Percentiles rank a stretch among this genome's conserved stretches.
phyloP scores from a whole-genome alignment of 2,329 filamentous ascomycete genomes.

The Fusarium decemcellulare region DNA sequence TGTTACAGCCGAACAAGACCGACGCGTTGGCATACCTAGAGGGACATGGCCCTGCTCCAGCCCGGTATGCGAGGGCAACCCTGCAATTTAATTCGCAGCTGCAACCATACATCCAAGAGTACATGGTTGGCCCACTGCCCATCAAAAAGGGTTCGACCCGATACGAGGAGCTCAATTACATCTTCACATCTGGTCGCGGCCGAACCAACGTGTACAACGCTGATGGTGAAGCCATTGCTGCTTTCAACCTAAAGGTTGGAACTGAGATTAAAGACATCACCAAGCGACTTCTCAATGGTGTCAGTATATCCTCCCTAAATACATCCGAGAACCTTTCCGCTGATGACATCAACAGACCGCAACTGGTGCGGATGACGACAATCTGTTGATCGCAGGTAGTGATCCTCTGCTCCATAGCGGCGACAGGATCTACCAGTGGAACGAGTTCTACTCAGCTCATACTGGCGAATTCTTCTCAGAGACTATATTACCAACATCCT shows the following conservation, averaged over 20 bases:
- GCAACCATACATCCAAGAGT: conserved; percentile 55
- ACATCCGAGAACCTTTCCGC: accelerated
- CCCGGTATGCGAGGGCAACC: conserved; percentile 58
- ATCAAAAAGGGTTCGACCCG: conserved; percentile 50
- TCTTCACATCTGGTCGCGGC: conserved; percentile 51
- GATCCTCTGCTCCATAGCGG: conserved; percentile 54
- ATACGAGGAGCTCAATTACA: conserved; percentile 58
- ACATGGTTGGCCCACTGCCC: conserved; percentile 57
- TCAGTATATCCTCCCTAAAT: background rate
- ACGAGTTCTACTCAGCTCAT: conserved; percentile 59
- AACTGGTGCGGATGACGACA: conserved; percentile 21
- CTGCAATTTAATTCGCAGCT: conserved; percentile 44
- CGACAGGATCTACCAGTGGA: conserved; percentile 62
- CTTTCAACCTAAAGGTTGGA: conserved; percentile 26
- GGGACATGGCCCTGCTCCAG: conserved; percentile 51
- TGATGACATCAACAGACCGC: conserved; percentile 20
- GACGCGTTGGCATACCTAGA: conserved; percentile 62
- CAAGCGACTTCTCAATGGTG: conserved; percentile 33
- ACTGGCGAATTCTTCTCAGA: conserved; percentile 54
- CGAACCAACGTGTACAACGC: conserved; percentile 43
- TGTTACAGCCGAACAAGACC: conserved; percentile 64
- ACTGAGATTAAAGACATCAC: conserved; percentile 22
- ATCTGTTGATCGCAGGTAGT: conserved; percentile 32
- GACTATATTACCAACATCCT: conserved; percentile 60
- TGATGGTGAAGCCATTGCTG: conserved; percentile 26